A percentile compares a stretch with the other conserved stretches of the same genome.
Conservation (phyloP, 2,329 filamentous ascomycete genomes). For the Ophiognomonia clavigignenti-juglandacearum region DNA sequence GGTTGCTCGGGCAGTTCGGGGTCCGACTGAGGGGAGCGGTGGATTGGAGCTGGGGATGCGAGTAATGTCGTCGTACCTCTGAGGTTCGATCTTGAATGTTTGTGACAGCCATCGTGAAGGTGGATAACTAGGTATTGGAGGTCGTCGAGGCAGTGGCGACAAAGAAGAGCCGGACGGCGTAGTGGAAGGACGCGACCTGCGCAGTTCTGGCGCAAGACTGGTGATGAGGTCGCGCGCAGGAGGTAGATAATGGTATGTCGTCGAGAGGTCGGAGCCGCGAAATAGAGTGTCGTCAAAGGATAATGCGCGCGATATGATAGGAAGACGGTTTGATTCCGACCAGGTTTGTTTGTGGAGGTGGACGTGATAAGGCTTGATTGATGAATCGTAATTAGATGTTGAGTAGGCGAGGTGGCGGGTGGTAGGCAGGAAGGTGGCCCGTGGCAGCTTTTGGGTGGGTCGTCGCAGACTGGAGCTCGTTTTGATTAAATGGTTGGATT, state of each 20-base stretch:
- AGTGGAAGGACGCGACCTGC: constrained; percentile 12
- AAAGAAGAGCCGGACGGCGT: background rate
- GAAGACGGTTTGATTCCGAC: constrained; percentile 3
- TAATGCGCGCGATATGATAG: too few relatives aligned
- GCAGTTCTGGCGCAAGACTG: too few relatives aligned
- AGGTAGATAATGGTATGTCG: background rate
- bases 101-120: constrained; percentile 51
- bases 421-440: too few relatives aligned
- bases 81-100: constrained; percentile 95
- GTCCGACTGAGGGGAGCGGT: background rate
- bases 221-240: background rate
- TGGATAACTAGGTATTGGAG: background rate
- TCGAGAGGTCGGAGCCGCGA: background rate
- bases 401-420: too few relatives aligned
- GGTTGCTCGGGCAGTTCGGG: background rate
- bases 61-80: constrained; percentile 50
- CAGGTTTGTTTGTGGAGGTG: constrained; percentile 2
- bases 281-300: background rate
- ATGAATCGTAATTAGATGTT: too few relatives aligned
- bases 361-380: constrained; percentile 11
- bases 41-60: background rate
- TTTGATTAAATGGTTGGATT: too few relatives aligned
- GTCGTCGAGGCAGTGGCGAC: background rate
- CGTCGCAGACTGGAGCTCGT: too few relatives aligned
- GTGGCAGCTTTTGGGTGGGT: too few relatives aligned